phyloP scores from a whole-genome alignment of 2,329 filamentous ascomycete genomes.

The Pyricularia pennisetigena region DNA sequence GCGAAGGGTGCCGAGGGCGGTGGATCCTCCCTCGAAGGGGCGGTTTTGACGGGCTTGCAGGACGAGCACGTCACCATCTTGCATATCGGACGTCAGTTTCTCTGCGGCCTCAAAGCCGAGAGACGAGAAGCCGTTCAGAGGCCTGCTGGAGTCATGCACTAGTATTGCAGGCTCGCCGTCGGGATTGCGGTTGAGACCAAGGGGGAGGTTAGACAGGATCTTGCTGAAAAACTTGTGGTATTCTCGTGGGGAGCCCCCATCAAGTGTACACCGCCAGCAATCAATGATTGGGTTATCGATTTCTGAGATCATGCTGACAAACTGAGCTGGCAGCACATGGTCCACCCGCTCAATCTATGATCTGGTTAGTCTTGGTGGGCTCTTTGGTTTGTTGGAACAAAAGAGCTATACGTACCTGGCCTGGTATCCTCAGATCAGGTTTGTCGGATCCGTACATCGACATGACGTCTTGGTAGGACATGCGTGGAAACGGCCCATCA shows the following conservation, averaged over 20 bases:
- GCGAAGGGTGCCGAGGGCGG: conserved; percentile 61
- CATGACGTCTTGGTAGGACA: conserved; percentile 74
- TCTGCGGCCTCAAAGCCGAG: conserved; percentile 66
- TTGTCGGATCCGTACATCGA: conserved; percentile 78
- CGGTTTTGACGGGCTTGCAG: conserved; percentile 65
- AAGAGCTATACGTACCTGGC: not conserved
- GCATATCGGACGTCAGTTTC: conserved; percentile 31
- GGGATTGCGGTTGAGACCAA: conserved; percentile 54
- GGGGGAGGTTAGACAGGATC: conserved; percentile 57
- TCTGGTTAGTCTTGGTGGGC: conserved; percentile 14
- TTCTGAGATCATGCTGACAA: conserved; percentile 66
- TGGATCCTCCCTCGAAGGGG: conserved; percentile 62
- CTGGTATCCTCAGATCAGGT: conserved; percentile 69
- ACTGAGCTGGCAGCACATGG: conserved; percentile 49
- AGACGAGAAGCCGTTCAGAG: conserved; percentile 65
- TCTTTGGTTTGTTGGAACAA: conserved; percentile 11
- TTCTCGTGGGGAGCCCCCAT: conserved; percentile 39
- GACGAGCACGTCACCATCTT: conserved; percentile 70
- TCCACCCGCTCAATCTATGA: conserved; percentile 57
- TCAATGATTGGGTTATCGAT: conserved; percentile 64
- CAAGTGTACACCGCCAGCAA: conserved; percentile 50
- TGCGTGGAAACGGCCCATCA: conserved; percentile 37
- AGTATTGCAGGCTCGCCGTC: conserved; percentile 75
- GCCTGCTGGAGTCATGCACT: conserved; percentile 62
- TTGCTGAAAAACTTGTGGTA: conserved; percentile 52